phyloP scores from a whole-genome alignment of 2,329 filamentous ascomycete species.

The Diaporthe citrichinensis region DNA sequence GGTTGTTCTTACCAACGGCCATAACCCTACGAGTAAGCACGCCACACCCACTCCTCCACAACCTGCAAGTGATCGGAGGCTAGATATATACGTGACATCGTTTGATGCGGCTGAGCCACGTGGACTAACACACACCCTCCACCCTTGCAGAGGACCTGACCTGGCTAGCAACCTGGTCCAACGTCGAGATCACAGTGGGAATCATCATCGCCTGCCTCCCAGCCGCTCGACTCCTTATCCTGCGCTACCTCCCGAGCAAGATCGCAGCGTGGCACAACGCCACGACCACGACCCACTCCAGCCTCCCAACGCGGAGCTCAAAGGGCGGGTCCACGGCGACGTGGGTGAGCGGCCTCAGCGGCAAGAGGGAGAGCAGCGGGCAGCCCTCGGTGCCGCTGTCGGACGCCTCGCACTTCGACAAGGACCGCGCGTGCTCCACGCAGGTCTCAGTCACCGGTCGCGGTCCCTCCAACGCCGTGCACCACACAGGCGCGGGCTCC shows the following conservation, averaged over 20 bases:
- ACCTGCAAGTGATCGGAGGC: conserved; percentile 1
- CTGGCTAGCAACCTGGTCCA: conserved; percentile 21
- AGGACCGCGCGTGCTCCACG: background rate
- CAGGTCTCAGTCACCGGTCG: background rate
- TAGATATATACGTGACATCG: background rate
- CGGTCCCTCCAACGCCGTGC: too few relatives aligned
- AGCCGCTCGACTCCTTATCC: conserved; percentile 16
- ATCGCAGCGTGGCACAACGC: background rate
- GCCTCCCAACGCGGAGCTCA: background rate
- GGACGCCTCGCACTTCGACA: background rate
- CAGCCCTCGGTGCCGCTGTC: conserved; percentile 1
- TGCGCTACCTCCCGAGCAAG: conserved; percentile 9
- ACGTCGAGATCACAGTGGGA: conserved; percentile 32
- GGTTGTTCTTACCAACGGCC: conserved; percentile 46
- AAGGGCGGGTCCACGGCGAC: conserved; percentile 7
- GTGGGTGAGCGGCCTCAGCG: conserved; percentile 18
- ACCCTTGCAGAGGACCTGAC: conserved; percentile 16
- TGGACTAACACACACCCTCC: background rate
- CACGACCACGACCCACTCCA: background rate
- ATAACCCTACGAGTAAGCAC: conserved; percentile 47
- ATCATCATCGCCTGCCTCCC: conserved; percentile 37
- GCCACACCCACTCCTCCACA: background rate
- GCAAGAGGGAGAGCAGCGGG: conserved; percentile 19
- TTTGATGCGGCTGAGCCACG: background rate
- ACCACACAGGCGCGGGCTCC: background rate